Base-by-base conservation (phyloP, 192 early-diverging fungal genomes). In the Chytriomyces sp. region DNA sequence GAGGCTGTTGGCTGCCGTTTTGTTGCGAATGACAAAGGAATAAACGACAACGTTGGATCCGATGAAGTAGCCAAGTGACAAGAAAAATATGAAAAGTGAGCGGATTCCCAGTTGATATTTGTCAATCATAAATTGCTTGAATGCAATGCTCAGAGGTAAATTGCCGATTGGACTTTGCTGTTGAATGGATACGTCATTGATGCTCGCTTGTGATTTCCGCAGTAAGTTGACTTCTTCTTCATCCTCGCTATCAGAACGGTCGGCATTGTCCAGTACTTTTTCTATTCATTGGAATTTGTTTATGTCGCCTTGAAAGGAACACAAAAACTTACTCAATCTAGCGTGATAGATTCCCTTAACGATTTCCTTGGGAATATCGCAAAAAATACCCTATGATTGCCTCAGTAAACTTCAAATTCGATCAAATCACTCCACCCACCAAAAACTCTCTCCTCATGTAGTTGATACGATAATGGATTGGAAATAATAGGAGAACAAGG, bases 321-420 rank as follows among this genome's bases (percentile, higher is more conserved):
- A 25, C 0, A n/a, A 66, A 2, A 8, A 64, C 77, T 78, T 36
- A 78, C 77, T n/a, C 31, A 70, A 28, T 4, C 78, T 64, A 0
- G 74, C 41, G 14, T 75, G 62, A 56, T 82, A 72, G 33, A 82
- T 82, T 14, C 65, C 77, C 63, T 74, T 79, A 5, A 79, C 75
- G 5, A 79, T 72, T 38, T 82, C 73, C 49, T 75, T 76, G 14
- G 80, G 77, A 54, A 81, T 81, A 38, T 75, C 74, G 17, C 70
- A 55, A 38, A 82, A 79, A 3, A 78, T 67, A 22, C 54, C 22
- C 32, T 55, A 22, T 2, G 44, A 22, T 49, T 49, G 14, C 17
- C 14, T n/a, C 14, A 49, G 22, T 49, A 3, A 22, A 49, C 44
- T 14, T 14, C n/a, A n/a, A 44, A 65, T 22, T 1, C 22, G 44